These are phyloP conservation scores for Salvia sclarea DNA, from an alignment of 305 asterid genomes.

Conservation along the genomic window DNA sequence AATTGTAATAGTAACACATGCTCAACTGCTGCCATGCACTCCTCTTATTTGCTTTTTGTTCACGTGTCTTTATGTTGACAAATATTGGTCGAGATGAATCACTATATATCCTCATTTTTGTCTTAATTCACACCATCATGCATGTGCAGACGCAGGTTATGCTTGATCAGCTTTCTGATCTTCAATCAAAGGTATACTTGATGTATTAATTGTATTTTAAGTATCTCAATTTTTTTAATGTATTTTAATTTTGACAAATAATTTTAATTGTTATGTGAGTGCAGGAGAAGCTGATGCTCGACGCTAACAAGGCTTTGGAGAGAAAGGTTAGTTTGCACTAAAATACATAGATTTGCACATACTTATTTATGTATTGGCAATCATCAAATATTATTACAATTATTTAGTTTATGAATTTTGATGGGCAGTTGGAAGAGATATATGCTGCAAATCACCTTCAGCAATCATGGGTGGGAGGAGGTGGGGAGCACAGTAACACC, in stretches of 20 bases:
- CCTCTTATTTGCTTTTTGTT: neutral
- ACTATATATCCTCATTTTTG: neutral
- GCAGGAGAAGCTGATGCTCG: constrained; percentile 85
- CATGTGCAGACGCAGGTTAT: constrained; percentile 73
- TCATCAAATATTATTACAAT: neutral
- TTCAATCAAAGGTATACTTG: constrained; percentile 74
- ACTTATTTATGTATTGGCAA: neutral
- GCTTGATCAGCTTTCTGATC: constrained; percentile 94
- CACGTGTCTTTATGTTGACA: neutral
- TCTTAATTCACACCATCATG: neutral
- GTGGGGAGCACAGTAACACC: constrained; percentile 60
- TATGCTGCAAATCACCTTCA: constrained; percentile 72
- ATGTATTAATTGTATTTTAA: neutral
- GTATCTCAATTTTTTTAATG: neutral
- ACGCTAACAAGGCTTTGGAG: constrained; percentile 70
- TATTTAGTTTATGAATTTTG: neutral
- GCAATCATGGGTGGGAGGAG: constrained; percentile 59
- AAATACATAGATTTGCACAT: neutral
- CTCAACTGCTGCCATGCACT: neutral
- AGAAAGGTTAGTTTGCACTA: constrained; percentile 56
- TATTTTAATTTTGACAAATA: neutral
- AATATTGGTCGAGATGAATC: neutral
- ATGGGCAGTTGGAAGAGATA: constrained; percentile 66
- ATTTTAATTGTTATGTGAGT: neutral
- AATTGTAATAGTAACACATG: neutral